Conservation (phyloP, 2,329 filamentous ascomycete species). For the Chalara sp. region DNA sequence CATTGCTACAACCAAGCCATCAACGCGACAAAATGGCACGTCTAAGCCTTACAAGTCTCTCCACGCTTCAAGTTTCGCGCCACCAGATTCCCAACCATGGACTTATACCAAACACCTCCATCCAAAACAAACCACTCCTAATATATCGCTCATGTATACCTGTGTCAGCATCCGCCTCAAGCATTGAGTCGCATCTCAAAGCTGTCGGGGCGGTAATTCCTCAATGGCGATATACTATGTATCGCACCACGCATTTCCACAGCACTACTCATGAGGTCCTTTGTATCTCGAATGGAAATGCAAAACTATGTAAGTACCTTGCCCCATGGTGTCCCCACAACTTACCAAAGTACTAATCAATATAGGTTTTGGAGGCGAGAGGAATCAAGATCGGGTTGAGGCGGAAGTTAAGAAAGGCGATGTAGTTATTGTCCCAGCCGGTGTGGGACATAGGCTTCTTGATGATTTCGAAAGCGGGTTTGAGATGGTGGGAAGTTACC, state of each 20-base stretch:
- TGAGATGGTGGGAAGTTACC: constrained; percentile 63
- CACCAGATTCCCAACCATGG: constrained; percentile 52
- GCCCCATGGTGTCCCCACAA: not conserved
- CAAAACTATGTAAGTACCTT: constrained; percentile 41
- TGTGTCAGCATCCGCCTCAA: constrained; percentile 34
- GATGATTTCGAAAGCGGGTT: constrained; percentile 50
- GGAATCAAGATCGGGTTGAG: constrained; percentile 51
- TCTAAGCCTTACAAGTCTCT: constrained; percentile 30
- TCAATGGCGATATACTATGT: constrained; percentile 67
- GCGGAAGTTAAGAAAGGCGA: constrained; percentile 50
- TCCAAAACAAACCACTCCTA: constrained; percentile 50
- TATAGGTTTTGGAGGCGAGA: constrained; percentile 52
- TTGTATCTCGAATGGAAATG: constrained; percentile 49
- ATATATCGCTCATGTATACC: constrained; percentile 58
- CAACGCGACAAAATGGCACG: constrained; percentile 2
- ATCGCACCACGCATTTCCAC: constrained; percentile 59
- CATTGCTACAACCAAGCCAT: too few relatives aligned
- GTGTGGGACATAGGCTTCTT: constrained; percentile 56
- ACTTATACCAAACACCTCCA: constrained; percentile 56
- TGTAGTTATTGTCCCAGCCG: constrained; percentile 58
- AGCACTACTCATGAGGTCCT: constrained; percentile 62
- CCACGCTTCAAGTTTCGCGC: constrained; percentile 46
- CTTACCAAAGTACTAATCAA: not conserved
- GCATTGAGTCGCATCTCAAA: constrained; percentile 50
- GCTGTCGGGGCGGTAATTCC: constrained; percentile 48